These are phyloP conservation scores for Parmales sp. DNA, from an alignment of 108 stramenopile species.

Conservation along the genomic window DNA sequence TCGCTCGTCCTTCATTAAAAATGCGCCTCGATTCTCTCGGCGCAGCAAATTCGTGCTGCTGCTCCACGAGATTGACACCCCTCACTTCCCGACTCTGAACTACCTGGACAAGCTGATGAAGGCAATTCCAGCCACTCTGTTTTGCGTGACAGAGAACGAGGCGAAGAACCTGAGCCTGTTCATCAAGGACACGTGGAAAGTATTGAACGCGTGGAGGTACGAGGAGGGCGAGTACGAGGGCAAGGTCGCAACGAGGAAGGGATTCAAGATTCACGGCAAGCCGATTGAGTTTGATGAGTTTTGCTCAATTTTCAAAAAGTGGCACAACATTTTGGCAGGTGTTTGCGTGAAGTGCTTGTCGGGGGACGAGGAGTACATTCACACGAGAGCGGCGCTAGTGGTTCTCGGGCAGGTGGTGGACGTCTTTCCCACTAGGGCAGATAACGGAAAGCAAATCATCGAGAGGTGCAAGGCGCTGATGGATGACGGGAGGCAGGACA, in stretches of 20 bases:
- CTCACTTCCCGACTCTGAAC: conserved; percentile 61
- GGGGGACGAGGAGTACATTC: conserved; percentile 75
- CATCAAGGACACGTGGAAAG: conserved; percentile 58
- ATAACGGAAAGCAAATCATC: conserved; percentile 54
- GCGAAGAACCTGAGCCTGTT: conserved; percentile 66
- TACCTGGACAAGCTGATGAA: conserved; percentile 55
- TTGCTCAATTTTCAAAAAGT: conserved; percentile 50
- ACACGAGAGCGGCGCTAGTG: conserved; percentile 58
- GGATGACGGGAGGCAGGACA: conserved; percentile 59
- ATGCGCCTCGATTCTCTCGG: no score
- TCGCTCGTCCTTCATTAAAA: no score
- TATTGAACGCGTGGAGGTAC: conserved; percentile 62
- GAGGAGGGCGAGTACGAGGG: conserved; percentile 56
- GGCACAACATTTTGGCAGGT: conserved; percentile 59
- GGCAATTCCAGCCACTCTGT: conserved; percentile 47
- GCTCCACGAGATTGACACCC: conserved; percentile 62
- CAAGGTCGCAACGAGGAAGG: conserved; percentile 19
- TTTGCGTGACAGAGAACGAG: conserved; percentile 73
- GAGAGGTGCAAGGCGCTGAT: conserved; percentile 45
- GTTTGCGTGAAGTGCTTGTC: conserved; percentile 55
- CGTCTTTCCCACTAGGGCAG: conserved; percentile 62
- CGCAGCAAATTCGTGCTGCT: conserved; percentile 53
- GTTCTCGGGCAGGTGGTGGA: conserved; percentile 60
- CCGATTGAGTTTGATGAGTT: conserved; percentile 38
- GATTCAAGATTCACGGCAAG: neutral